Evolutionary conservation across 805 yeast genomes (phyloP).

Genomic region (Schwanniomyces yamadae): DNA sequence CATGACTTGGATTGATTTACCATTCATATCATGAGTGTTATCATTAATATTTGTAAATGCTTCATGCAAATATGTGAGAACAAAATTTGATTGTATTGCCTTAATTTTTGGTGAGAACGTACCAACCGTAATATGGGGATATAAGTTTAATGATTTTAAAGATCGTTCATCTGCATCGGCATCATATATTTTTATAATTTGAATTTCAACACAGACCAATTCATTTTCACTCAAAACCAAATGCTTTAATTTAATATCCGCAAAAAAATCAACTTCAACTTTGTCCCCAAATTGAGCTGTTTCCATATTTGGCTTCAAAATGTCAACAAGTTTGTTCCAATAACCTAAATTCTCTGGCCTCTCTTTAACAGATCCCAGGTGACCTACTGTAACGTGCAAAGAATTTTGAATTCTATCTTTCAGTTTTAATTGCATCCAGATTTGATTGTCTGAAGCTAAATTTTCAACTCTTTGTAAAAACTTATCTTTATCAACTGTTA

Average conservation of each 20-base stretch:
- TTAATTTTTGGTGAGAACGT: conserved; percentile 42
- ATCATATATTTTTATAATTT: conserved; percentile 16
- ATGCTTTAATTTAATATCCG: conserved; percentile 41
- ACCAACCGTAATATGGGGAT: conserved; percentile 74
- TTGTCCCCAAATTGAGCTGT: conserved; percentile 5
- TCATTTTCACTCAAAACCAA: conserved; percentile 49
- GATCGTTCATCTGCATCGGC: conserved; percentile 1
- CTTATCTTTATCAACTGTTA: conserved; percentile 26
- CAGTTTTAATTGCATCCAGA: conserved; percentile 26
- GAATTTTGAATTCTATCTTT: conserved; percentile 44
- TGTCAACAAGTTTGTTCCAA: conserved; percentile 17
- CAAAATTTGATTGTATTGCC: conserved; percentile 53
- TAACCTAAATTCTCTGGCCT: conserved; percentile 14
- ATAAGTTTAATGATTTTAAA: conserved; percentile 12
- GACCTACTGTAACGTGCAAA: conserved; percentile 71
- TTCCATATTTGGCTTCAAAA: conserved; percentile 12
- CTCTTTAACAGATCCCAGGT: conserved; percentile 22
- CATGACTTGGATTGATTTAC: conserved; percentile 9
- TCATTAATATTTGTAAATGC: conserved; percentile 3
- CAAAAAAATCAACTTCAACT: conserved; percentile 25
- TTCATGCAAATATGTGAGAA: conserved; percentile 7
- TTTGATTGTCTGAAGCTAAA: conserved; percentile 6
- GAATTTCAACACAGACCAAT: conserved; percentile 56
- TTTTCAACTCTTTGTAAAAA: conserved; percentile 4
- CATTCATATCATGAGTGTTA: not conserved